Conservation (phyloP, 2,329 filamentous ascomycete species). For the Venturia carpophila region DNA sequence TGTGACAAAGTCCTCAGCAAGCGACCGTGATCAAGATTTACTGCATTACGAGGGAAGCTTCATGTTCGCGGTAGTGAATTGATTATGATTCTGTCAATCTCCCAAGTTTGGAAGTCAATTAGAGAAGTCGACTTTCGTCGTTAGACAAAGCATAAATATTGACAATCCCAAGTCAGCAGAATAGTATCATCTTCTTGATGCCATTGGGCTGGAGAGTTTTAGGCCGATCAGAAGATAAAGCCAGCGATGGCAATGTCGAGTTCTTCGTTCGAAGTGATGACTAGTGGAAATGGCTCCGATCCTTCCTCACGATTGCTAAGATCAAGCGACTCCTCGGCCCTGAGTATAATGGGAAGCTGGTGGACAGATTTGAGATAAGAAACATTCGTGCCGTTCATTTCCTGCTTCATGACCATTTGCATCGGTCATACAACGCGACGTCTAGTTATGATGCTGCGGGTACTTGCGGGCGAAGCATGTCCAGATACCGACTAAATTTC, state of each 20-base stretch:
- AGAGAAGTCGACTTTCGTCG: no score
- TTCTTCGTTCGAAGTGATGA: conserved; percentile 22
- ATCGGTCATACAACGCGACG: conserved; percentile 38
- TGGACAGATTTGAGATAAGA: conserved; percentile 22
- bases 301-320: conserved; percentile 23
- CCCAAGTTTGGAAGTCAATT: no score
- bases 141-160: no score
- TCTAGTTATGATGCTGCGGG: conserved; percentile 39
- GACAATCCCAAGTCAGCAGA: no score
- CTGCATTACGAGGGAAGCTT: no score
- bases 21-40: no score
- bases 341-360: conserved; percentile 21
- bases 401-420: conserved; percentile 41
- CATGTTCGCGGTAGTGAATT: no score
- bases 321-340: conserved; percentile 24
- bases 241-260: conserved; percentile 19
- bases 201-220: conserved; percentile 34
- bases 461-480: conserved; percentile 32
- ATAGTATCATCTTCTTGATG: no score
- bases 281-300: conserved; percentile 20
- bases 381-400: conserved; percentile 33
- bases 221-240: conserved; percentile 27
- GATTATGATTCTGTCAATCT: no score
- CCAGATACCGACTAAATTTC: no score
- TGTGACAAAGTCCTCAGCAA: no score